Percentiles rank a stretch among this genome's conserved stretches.
phyloP scores from a whole-genome alignment of 2,329 filamentous ascomycete genomes.

The Fusarium anthophilum region DNA sequence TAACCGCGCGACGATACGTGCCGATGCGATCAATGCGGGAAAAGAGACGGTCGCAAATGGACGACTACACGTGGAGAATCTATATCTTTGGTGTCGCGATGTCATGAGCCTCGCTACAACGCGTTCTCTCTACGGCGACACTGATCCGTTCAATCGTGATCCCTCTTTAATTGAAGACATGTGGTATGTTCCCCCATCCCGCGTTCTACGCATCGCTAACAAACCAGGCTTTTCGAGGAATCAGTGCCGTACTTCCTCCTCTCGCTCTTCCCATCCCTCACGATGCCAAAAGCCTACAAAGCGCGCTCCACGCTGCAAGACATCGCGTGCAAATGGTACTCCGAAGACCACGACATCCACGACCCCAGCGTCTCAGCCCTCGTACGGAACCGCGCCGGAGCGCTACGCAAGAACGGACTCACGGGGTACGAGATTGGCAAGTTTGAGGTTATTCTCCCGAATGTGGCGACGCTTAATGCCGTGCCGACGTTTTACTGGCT shows the following conservation, averaged over 20 bases:
- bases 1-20: not conserved
- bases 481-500: slow-evolving; percentile 52
- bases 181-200: slow-evolving; percentile 14
- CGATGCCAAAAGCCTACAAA: slow-evolving; percentile 44
- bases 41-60: slow-evolving; percentile 19
- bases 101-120: slow-evolving; percentile 51
- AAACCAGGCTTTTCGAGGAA: slow-evolving; percentile 35
- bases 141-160: slow-evolving; percentile 52
- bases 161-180: slow-evolving; percentile 24
- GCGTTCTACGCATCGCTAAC: not conserved
- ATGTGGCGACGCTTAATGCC: slow-evolving; percentile 47
- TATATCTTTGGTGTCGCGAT: slow-evolving; percentile 52
- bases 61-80: slow-evolving; percentile 44
- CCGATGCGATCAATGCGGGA: slow-evolving; percentile 8
- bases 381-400: slow-evolving; percentile 43
- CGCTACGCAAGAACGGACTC: slow-evolving; percentile 44
- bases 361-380: slow-evolving; percentile 41
- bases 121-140: slow-evolving; percentile 53
- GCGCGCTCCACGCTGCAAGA: slow-evolving; percentile 40
- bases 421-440: slow-evolving; percentile 40
- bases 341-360: slow-evolving; percentile 38
- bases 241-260: slow-evolving; percentile 43
- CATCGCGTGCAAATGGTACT: slow-evolving; percentile 46
- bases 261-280: slow-evolving; percentile 44
- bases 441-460: slow-evolving; percentile 45